These are phyloP conservation scores for Sarocladium kiliense DNA, from an alignment of 2,329 filamentous ascomycete species.

Conservation along the genomic window DNA sequence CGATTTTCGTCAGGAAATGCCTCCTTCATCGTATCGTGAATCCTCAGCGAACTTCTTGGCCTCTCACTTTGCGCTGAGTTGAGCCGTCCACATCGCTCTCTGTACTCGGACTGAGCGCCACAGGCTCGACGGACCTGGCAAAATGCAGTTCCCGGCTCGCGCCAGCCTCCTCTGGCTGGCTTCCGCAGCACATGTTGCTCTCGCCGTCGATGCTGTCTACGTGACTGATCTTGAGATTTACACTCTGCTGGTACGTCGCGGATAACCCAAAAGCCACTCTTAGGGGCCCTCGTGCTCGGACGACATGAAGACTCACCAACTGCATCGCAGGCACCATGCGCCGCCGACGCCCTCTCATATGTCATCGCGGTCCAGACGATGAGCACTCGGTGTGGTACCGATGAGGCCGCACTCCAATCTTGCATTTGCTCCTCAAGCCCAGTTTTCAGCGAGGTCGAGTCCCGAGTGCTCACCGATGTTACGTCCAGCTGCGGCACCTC, in stretches of 20 bases:
- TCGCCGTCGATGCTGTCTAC: constrained; percentile 29
- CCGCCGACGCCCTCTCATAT: constrained; percentile 37
- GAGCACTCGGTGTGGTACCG: constrained; percentile 33
- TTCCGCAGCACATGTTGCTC: constrained; percentile 3
- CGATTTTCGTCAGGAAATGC: background rate
- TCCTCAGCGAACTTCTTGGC: background rate
- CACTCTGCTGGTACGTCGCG: constrained; percentile 30
- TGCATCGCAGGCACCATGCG: constrained; percentile 42
- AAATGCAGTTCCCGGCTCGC: constrained; percentile 15
- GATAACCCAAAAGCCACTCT: background rate
- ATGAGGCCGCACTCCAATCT: constrained; percentile 37
- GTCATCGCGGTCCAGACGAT: constrained; percentile 38
- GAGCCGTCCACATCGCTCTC: background rate
- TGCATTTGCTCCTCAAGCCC: constrained; percentile 45
- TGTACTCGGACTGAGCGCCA: background rate
- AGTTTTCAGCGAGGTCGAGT: constrained; percentile 26
- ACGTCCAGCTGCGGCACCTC: constrained; percentile 38
- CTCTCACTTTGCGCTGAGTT: background rate
- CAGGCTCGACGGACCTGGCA: background rate
- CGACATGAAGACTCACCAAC: constrained; percentile 11
- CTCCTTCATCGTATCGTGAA: background rate
- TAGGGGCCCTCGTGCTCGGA: background rate
- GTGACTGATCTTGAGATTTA: constrained; percentile 40
- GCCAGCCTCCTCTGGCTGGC: constrained; percentile 12
- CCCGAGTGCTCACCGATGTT: constrained; percentile 33